Evolutionary conservation across 768 basidiomycete genomes (phyloP).

Genomic region (Tylopilus sp.): DNA sequence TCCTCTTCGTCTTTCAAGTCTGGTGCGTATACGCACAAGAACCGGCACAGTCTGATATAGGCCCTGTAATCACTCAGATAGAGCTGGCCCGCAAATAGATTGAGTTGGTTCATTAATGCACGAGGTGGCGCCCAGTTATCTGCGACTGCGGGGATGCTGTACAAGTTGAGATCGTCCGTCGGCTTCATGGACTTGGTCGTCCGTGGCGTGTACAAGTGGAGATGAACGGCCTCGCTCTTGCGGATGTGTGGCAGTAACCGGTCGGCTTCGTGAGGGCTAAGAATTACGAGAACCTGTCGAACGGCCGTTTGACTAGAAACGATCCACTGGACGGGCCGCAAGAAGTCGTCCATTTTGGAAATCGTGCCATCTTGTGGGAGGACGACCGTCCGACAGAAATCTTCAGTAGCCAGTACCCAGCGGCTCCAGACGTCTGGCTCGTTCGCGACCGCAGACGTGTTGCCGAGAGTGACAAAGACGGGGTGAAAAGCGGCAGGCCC

Average conservation of each 20-base stretch:
- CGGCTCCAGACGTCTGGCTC: slow-evolving; percentile 22
- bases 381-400: slow-evolving; percentile 11
- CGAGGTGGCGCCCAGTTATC: slow-evolving; percentile 10
- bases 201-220: not conserved
- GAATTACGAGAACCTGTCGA: slow-evolving; percentile 29
- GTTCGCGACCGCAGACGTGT: slow-evolving; percentile 7
- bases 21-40: slow-evolving; percentile 37
- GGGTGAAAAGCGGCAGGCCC: slow-evolving; percentile 17
- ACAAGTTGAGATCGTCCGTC: not conserved
- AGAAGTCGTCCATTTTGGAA: slow-evolving; percentile 28
- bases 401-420: slow-evolving; percentile 12
- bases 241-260: not conserved
- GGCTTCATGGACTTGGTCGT: not conserved
- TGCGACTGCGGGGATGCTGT: slow-evolving; percentile 22
- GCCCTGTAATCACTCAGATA: slow-evolving; percentile 33
- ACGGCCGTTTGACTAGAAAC: slow-evolving; percentile 33
- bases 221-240: not conserved
- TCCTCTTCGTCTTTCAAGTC: slow-evolving; percentile 44
- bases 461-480: slow-evolving; percentile 10
- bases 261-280: slow-evolving; percentile 9
- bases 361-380: not conserved
- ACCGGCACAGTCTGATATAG: slow-evolving; percentile 35
- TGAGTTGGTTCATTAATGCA: slow-evolving; percentile 33
- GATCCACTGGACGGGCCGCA: slow-evolving; percentile 44
- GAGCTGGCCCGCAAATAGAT: slow-evolving; percentile 45